Base-by-base conservation (phyloP, 2,329 filamentous ascomycete species). In the Lecanicillium sp. region DNA sequence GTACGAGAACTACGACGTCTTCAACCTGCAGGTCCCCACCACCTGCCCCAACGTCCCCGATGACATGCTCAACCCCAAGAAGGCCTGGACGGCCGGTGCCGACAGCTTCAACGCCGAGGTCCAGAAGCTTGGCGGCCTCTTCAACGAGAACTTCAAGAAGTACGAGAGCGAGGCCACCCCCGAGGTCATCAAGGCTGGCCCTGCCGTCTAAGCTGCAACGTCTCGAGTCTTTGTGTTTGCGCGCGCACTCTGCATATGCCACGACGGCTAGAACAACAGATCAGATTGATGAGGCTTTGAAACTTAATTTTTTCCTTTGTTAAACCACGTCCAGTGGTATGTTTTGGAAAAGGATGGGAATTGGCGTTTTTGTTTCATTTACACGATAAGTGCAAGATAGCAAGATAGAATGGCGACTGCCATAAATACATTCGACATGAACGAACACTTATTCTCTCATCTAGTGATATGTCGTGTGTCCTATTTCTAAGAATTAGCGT, bases 101-200 rank as follows among this genome's bases (percentile, higher is more conserved):
- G 83, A 88, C 14, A 85, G 84, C 72, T 97, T 97, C 81, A 79
- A 83, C 63, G 75, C 75, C 44, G 91, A 96, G 70, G 91, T 97
- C 37, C 84, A 78, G 68, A 97, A 96, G 79, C 83, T 98, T 29
- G 93, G 84, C 60, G 75, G 72, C 55, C 80, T 97, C 54, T 98
- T 98, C 78, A 81, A 84, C 62, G 88, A 96, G 73, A 98, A 98
- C 81, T 98, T 98, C 74, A 83, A 89, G 76, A 95, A 96, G 78
- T 96, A 95, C 74, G 77, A 84, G 61, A 83, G 83, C 58, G 82
- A 95, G 69, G 89, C 90, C 21, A 90, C 87, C 26, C 75, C 79
- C 58, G 87, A 91, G 30, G 87, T 90, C 41, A 81, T 87, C 69
- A 82, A 78, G 61, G 82, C 83, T 43, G 81, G 79, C 7, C 81